Evolutionary conservation across 805 yeast species (phyloP).

Genomic region (Kluyveromyces dobzhanskii): DNA sequence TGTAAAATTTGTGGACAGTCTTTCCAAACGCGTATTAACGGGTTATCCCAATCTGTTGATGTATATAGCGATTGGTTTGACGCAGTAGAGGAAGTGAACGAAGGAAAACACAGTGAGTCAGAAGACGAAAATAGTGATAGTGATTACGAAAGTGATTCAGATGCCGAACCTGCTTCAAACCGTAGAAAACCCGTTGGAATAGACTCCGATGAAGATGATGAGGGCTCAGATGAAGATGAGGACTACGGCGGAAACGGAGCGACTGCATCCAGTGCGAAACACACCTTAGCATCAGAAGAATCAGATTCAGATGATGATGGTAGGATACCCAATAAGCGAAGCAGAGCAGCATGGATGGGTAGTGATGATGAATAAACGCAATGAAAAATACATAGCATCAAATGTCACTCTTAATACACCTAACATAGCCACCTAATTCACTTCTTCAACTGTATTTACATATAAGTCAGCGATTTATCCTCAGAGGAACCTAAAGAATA

Average conservation of each 20-base stretch:
- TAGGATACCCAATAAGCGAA: conserved; percentile 12
- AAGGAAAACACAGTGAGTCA: conserved; percentile 28
- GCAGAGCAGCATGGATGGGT: conserved; percentile 14
- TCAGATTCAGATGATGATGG: conserved; percentile 12
- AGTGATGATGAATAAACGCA: conserved; percentile 17
- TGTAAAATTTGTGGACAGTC: conserved; percentile 94
- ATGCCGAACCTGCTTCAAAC: conserved; percentile 22
- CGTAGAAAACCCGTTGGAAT: conserved; percentile 4
- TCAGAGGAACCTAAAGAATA: too few relatives aligned
- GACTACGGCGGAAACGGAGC: conserved; percentile 7
- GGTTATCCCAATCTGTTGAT: conserved; percentile 78
- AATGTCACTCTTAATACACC: not conserved
- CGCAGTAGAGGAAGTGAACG: conserved; percentile 69
- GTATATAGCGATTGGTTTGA: conserved; percentile 97
- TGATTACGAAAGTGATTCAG: conserved; percentile 32
- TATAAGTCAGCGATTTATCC: too few relatives aligned
- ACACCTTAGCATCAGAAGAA: too few relatives aligned
- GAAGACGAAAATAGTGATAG: conserved; percentile 27
- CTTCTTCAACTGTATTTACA: too few relatives aligned
- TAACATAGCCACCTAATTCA: too few relatives aligned
- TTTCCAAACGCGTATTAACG: conserved; percentile 82
- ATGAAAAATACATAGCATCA: not conserved
- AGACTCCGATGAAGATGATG: conserved; percentile 18
- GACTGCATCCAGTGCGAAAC: too few relatives aligned
- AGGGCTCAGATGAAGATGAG: conserved; percentile 15